These are phyloP conservation scores for Phanerodontia chrysosporium DNA, from an alignment of 768 basidiomycete species.

Conservation along the genomic window DNA sequence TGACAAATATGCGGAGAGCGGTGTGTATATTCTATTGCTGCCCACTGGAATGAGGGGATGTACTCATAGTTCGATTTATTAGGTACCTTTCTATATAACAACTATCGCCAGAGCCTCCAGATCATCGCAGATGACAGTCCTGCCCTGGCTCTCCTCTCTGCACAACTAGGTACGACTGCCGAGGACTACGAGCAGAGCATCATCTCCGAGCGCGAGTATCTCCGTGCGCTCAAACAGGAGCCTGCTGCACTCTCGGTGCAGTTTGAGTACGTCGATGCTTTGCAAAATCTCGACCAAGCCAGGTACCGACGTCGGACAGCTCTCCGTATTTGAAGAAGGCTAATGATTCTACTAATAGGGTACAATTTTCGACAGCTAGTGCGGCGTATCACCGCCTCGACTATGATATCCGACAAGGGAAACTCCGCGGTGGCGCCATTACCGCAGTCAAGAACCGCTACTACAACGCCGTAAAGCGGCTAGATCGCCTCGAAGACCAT, in stretches of 20 bases:
- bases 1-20: slow-evolving; percentile 14
- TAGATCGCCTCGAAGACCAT: neutral
- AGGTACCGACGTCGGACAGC: too few species aligned
- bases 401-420: neutral
- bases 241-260: too few species aligned
- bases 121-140: too few species aligned
- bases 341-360: neutral
- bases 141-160: too few species aligned
- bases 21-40: slow-evolving; percentile 15
- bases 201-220: too few species aligned
- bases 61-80: slow-evolving; percentile 13
- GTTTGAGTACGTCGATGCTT: too few species aligned
- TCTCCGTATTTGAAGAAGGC: too few species aligned
- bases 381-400: slow-evolving; percentile 1
- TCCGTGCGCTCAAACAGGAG: too few species aligned
- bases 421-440: neutral
- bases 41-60: neutral
- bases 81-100: too few species aligned
- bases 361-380: neutral
- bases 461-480: neutral
- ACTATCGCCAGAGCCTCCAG: too few species aligned
- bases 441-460: neutral
- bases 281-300: neutral
- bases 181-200: too few species aligned
- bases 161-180: too few species aligned